Evolutionary conservation across 805 yeast species (phyloP).

Genomic region (Cyberlindnera xylosilytica): DNA sequence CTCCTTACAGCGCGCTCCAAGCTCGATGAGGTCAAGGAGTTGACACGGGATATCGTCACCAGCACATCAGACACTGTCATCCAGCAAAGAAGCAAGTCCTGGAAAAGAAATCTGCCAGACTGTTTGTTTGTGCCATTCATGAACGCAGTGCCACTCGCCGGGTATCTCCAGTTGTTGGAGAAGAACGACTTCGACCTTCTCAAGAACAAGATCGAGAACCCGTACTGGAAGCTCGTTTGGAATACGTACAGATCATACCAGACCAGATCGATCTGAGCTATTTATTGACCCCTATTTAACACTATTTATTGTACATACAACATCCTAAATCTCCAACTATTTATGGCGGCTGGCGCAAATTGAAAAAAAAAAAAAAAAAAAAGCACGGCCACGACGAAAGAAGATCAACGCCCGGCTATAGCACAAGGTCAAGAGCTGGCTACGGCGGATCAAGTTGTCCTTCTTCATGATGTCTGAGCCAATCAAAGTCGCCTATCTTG

Average conservation of each 20-base stretch:
- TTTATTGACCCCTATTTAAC: too few relatives aligned
- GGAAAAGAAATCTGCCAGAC: slow-evolving; percentile 55
- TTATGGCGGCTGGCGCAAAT: too few relatives aligned
- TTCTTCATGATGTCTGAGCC: neutral
- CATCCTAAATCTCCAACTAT: too few relatives aligned
- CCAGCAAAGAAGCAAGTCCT: slow-evolving; percentile 30
- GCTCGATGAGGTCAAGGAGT: slow-evolving; percentile 38
- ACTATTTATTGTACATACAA: too few relatives aligned
- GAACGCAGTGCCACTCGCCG: slow-evolving; percentile 61
- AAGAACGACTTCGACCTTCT: slow-evolving; percentile 61
- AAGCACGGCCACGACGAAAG: too few relatives aligned
- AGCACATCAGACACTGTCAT: slow-evolving; percentile 27
- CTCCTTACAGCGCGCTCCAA: slow-evolving; percentile 64
- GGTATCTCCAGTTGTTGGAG: slow-evolving; percentile 61
- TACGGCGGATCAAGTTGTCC: too few relatives aligned
- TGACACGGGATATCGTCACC: slow-evolving; percentile 29
- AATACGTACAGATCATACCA: slow-evolving; percentile 24
- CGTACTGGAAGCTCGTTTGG: slow-evolving; percentile 29
- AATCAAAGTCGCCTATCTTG: slow-evolving; percentile 65
- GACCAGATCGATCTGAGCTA: slow-evolving; percentile 15
- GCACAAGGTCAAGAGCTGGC: too few relatives aligned
- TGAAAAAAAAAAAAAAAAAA: too few relatives aligned
- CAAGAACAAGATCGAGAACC: slow-evolving; percentile 20
- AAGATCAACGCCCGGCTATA: too few relatives aligned
- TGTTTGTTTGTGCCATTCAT: slow-evolving; percentile 65